Percentiles rank a stretch among this genome's conserved stretches.
Evolutionary conservation across 23 red algal species (phyloP).

Genomic region (Agarophyton chilense): DNA sequence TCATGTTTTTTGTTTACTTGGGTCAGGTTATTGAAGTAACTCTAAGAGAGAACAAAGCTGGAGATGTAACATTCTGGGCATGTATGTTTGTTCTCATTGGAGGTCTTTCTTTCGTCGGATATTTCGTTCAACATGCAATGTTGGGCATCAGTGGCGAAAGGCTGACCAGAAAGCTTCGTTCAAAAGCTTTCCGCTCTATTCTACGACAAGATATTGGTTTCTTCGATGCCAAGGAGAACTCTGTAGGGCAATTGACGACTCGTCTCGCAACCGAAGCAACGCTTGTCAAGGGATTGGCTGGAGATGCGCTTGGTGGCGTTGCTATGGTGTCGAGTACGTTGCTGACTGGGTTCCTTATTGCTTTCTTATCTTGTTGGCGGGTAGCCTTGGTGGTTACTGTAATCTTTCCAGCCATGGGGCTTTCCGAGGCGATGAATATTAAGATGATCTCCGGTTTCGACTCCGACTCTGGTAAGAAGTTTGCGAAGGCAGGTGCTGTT

Average conservation of each 20-base stretch:
- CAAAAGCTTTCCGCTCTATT: conserved; percentile 74
- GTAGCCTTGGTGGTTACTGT: conserved; percentile 77
- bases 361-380: conserved; percentile 71
- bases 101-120: conserved; percentile 52
- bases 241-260: conserved; percentile 63
- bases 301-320: conserved; percentile 56
- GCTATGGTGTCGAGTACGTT: conserved; percentile 48
- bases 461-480: conserved; percentile 60
- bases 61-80: conserved; percentile 53
- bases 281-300: conserved; percentile 67
- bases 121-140: conserved; percentile 67
- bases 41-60: conserved; percentile 3
- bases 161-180: conserved; percentile 81
- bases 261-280: conserved; percentile 75
- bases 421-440: conserved; percentile 53
- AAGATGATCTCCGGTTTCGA: conserved; percentile 64
- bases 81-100: conserved; percentile 65
- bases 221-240: conserved; percentile 80
- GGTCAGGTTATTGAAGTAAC: conserved; percentile 54
- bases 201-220: conserved; percentile 88
- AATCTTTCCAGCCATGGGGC: conserved; percentile 64
- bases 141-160: conserved; percentile 86
- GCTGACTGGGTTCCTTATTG: conserved; percentile 65
- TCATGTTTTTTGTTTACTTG: neutral
- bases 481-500: conserved; percentile 65